Conservation (phyloP, 306 rosid genomes). For the Cucumis cinereus region DNA sequence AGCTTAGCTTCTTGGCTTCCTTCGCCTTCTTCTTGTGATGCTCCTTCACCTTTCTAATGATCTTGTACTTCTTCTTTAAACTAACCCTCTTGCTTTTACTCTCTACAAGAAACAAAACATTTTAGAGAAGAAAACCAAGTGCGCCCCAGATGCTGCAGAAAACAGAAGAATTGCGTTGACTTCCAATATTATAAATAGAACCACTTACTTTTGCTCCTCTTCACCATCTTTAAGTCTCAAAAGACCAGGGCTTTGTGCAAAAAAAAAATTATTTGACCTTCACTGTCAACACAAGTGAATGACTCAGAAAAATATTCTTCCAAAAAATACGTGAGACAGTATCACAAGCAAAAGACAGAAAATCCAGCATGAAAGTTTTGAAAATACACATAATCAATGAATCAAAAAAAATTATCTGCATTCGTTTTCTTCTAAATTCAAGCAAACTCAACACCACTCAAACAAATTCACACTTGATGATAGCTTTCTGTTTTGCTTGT, state of each 20-base stretch:
- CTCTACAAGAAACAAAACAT: constrained; percentile 33
- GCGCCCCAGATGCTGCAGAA: background rate
- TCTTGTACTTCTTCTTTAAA: constrained; percentile 75
- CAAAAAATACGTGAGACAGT: background rate
- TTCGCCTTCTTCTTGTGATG: constrained; percentile 79
- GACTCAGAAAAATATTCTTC: background rate
- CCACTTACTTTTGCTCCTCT: constrained; percentile 74
- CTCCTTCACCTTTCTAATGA: constrained; percentile 72
- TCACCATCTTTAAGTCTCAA: constrained; percentile 35
- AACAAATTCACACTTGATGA: background rate
- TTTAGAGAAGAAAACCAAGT: background rate
- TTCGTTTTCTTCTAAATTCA: background rate
- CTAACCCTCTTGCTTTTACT: constrained; percentile 92
- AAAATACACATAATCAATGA: too few relatives aligned
- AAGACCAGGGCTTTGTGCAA: background rate
- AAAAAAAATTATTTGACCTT: background rate
- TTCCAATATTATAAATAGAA: background rate
- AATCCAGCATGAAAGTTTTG: too few relatives aligned
- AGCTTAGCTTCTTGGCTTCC: constrained; percentile 72
- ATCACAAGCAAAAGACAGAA: background rate
- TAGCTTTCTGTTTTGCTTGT: background rate
- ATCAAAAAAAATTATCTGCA: too few relatives aligned
- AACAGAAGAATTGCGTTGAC: background rate
- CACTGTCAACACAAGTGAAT: background rate
- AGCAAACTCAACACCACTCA: background rate